Evolutionary conservation across 257 asterid genomes (phyloP).

Genomic region (Solanum neorickii): DNA sequence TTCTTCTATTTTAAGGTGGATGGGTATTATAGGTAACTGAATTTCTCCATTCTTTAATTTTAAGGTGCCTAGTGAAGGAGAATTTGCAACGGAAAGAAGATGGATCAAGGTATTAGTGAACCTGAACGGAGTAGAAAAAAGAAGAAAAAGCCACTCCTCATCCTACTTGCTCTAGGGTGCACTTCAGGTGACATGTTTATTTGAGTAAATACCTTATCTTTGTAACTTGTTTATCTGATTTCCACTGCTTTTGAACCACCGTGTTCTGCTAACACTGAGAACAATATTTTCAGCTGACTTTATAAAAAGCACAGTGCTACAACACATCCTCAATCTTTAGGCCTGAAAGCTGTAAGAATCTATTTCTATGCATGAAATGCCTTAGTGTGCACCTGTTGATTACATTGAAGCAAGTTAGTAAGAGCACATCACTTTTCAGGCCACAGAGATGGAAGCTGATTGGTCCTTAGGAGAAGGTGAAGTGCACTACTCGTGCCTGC

Average conservation of each 20-base stretch:
- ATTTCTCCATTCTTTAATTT: background rate
- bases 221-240: background rate
- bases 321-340: conserved; percentile 89
- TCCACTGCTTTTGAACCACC: background rate
- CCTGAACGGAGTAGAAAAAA: conserved; percentile 62
- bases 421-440: conserved; percentile 29
- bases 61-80: conserved; percentile 57
- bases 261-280: conserved; percentile 4
- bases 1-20: background rate
- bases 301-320: conserved; percentile 82
- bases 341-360: conserved; percentile 70
- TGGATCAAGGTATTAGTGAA: conserved; percentile 50
- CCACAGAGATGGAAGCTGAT: conserved; percentile 91
- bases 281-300: conserved; percentile 52
- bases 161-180: conserved; percentile 98
- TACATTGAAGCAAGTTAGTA: background rate
- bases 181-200: conserved; percentile 55
- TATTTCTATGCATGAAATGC: background rate
- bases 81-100: conserved; percentile 35
- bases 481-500: conserved; percentile 85
- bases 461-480: conserved; percentile 81
- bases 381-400: background rate
- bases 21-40: background rate
- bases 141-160: conserved; percentile 74
- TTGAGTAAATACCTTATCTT: background rate